Base-by-base conservation (phyloP, 352 stramenopile species). In the Peronosclerospora sorghi region DNA sequence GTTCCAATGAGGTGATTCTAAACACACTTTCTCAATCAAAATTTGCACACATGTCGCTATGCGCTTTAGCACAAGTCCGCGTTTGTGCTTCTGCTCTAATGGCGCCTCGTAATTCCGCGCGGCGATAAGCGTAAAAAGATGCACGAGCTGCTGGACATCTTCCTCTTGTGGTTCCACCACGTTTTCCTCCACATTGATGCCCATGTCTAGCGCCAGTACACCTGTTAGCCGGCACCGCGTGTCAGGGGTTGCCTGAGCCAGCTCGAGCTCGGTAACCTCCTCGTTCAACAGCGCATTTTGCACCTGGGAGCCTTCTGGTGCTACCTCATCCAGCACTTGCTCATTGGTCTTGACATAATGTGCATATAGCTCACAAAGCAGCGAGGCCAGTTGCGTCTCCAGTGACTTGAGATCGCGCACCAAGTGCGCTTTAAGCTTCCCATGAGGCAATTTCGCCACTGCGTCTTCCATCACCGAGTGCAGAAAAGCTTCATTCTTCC, bases 401-500 rank as follows among this genome's bases (percentile, higher is more conserved):
- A 56, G 56, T 9, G 39, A 5, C 26, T 41, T 18, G 18, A 81
- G 36, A 27, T 85, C 65, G 37, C 65, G 62, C 23, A 44, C 30
- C 18, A 85, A 48, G 14, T 72, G 55, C 20, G 41, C 42, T 44
- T 81, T 76, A 35, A 85, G 59, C 40, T 64, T 41, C 2, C 58
- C 54, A 43, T 45, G 53, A 19, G 73, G 73, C 44, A 85, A 53
- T 55, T 85, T 85, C 37, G 73, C 67, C 24, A 68, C 56, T 1
- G 65, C 69, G 24, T 83, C 69, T 43, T 85, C 59, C n/a, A 85
- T 54, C 27, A 72, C 48, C 3, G 41, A 21, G 39, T 44, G 59
- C 40, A 85, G 41, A 34, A 66, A 66, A 14, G 39, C 15, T 1
- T 40, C 50, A 54, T 81, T 48, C 6, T 54, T 41, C 73, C 73